Evolutionary conservation across 805 yeast genomes (phyloP), one percentile per base, ranked within the genome.

Genomic region (Kluyveromyces siamensis): DNA sequence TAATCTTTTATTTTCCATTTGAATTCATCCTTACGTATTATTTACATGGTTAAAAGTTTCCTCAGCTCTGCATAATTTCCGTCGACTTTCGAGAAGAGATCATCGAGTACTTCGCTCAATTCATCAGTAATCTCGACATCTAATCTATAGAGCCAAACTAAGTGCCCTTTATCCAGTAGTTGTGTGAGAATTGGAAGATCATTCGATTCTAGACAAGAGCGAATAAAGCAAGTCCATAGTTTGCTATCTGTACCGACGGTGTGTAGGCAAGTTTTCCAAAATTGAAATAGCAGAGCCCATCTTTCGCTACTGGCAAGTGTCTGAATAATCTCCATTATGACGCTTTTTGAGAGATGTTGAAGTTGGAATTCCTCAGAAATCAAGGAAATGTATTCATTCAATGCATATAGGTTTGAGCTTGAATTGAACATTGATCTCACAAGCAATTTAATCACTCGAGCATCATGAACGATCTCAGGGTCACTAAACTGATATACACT

Each of bases 191-290:
- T 17, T n/a, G 37, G 40, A 13, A 18, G 5, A 45, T 62, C 56
- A 16, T 50, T 46, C 2, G 59, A 52, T 7, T 55, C 49, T 2
- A 54, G 52, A 2, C 61, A 36, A 13, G 54, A 37, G 18, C 51
- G 37, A 19, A 64, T 37, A 16, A 59, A 58, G 10, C 53, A 45
- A 7, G 44, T 37, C 68, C 68, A 64, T 3, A 65, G 63, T 18
- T 63, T 53, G 14, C 43, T 44, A 43, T 60, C 65, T n/a, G 47
- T 52, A 2, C 53, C 55, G 9, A 49, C 52, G 6, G 45, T 41
- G 16, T 46, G 41, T 4, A 54, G 45, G 27, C 57, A 52, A 7
- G 39, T 41, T 37, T 53, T 54, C 68, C 68, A 64, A 38, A 61
- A 57, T 25, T 51, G 50, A 35, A 59, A 49, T 6, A 58, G 41